phyloP scores from a whole-genome alignment of 345 rosid species.

The Eutrema heterophyllum region DNA sequence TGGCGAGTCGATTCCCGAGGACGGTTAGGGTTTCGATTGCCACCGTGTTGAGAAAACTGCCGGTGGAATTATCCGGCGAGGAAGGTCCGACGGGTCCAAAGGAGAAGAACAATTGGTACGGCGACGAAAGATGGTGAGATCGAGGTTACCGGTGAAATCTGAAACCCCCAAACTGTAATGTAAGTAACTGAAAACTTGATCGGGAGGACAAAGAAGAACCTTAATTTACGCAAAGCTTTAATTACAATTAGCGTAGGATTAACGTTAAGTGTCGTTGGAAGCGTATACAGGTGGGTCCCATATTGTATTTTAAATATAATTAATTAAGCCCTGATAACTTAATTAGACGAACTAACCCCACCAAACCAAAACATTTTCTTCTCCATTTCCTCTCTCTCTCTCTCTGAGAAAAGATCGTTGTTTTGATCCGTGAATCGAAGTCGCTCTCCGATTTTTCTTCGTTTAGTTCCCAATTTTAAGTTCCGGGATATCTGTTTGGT shows the following conservation, averaged over 20 bases:
- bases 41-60: conserved; percentile 44
- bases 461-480: background rate
- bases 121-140: conserved; percentile 73
- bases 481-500: background rate
- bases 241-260: conserved; percentile 20
- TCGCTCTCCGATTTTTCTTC: background rate
- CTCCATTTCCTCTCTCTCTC: background rate
- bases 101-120: conserved; percentile 87
- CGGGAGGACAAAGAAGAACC: background rate
- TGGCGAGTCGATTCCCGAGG: conserved; percentile 42
- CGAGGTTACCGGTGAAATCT: background rate
- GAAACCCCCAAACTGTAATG: background rate
- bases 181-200: background rate
- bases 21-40: conserved; percentile 35
- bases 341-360: conserved; percentile 23
- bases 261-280: conserved; percentile 23
- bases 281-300: conserved; percentile 23
- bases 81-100: conserved; percentile 94
- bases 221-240: conserved; percentile 6
- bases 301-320: background rate
- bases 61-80: conserved; percentile 63
- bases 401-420: background rate
- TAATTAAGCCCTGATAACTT: background rate
- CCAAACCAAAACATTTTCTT: conserved; percentile 19
- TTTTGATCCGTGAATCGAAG: conserved; percentile 11